Evolutionary conservation across 805 yeast species (phyloP), one percentile per base, ranked within the genome.

Genomic region (Middelhovenomyces tepae): DNA sequence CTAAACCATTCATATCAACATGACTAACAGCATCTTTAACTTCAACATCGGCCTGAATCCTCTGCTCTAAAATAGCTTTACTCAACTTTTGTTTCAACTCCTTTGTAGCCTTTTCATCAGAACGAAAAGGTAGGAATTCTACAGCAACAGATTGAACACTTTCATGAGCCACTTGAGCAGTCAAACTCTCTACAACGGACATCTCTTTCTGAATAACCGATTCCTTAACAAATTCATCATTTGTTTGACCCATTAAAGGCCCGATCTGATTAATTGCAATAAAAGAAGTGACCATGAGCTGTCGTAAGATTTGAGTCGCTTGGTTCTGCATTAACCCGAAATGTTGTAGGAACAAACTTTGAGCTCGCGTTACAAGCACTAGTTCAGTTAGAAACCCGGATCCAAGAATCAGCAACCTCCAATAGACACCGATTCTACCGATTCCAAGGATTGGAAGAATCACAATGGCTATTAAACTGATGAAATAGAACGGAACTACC

Each of bases 211-310:
- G 14, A 16, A 31, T 16, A 19, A 9, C 20, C 7, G 23, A 24
- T n/a, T 22, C 21, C 28, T 22, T 7, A 18, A 17, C 16, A 16
- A 31, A 16, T 9, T 20, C 7, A 15, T 10, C 22, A 18, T 36
- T 28, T 11, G 16, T 17, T 13, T 9, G 11, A 8, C 16, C 26
- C 15, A 41, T 31, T 21, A 36, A 25, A 14, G 48, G 47, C 16
- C 43, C 44, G 5, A 51, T 34, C 30, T 46, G 54, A 14, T 44
- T 36, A 27, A 42, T 18, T 7, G 49, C 54, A 10, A 50, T 36
- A 11, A 42, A 22, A n/a, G 39, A 18, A 14, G 42, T 27, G 23
- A 39, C 22, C 28, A 41, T 17, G 6, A 48, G 19, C 13, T 40
- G 37, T 5, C 51, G 44, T 34, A 44, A 19, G 9, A 50, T 36